Evolutionary conservation across 192 early-diverging fungal species (phyloP), one percentile per base, ranked within the genome.

Genomic region (Haplosporangium gracile): DNA sequence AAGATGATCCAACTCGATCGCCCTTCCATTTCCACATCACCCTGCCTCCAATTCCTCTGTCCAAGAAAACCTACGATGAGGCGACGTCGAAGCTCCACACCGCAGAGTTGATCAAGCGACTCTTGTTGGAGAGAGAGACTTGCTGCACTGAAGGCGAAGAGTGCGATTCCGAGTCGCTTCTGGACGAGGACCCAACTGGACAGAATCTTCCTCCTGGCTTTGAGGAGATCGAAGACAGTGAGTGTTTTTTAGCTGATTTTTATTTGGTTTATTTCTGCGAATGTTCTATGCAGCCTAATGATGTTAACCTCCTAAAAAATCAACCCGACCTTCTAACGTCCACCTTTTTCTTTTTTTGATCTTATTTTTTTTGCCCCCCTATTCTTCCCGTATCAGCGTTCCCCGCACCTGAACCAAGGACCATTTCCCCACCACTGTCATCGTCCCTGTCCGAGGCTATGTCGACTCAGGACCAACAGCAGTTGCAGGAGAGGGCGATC

Each of bases 191-290:
- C 15, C 60, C 47, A 6, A 68, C 70, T 29, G 84, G 76, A 13
- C 78, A 76, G 40, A 72, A 75, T 49, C 78, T 86, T 22, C 84
- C 84, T 60, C 79, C 36, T 20, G 84, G 84, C 34, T 86, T 78
- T 68, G 84, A 86, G 68, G 84, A 86, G 60, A 81, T 86, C 36
- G 79, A 86, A 63, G 84, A 86, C 72, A 86, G 83, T 85, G 77
- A 57, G 83, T 76, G n/a, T 70, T 15, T 70, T 15, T 24, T 40
- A 20, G 45, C 11, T 47, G 34, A 24, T 2, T 22, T 10, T 72
- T 43, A 53, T 53, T 51, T 53, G 36, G 68, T 26, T 36, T 68
- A 8, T 76, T 68, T 32, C 24, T 29, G 26, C 43, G 49, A 34
- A 74, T 34, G 32, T 53, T 49, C 29, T 65, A 34, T 65, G 11